Evolutionary conservation across 176 grass and related monocot species (phyloP).

Genomic region (Oryza glaberrima): DNA sequence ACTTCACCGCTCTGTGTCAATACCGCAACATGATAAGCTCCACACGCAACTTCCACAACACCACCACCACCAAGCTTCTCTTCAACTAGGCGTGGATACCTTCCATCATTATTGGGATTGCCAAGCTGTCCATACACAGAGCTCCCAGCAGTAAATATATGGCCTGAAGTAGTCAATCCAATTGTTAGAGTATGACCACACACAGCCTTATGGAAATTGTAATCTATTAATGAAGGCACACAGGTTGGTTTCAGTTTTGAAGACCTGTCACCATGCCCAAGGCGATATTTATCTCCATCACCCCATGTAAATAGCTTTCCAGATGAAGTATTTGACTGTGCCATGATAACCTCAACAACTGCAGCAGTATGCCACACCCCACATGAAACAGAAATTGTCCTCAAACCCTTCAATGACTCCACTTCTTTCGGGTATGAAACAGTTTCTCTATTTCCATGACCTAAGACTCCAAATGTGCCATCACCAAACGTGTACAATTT

Average conservation of each 20-base stretch:
- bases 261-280: conserved; percentile 86
- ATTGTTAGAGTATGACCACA: conserved; percentile 97
- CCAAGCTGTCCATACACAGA: conserved; percentile 95
- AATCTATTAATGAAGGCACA: conserved; percentile 86
- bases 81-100: conserved; percentile 75
- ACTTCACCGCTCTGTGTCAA: conserved; percentile 86
- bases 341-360: conserved; percentile 84
- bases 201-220: conserved; percentile 88
- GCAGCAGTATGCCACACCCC: conserved; percentile 98
- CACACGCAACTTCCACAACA: conserved; percentile 83
- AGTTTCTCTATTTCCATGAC: conserved; percentile 85
- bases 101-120: conserved; percentile 86
- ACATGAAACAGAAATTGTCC: conserved; percentile 91
- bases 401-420: conserved; percentile 82
- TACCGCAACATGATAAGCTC: conserved; percentile 84
- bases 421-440: conserved; percentile 80
- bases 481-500: conserved; percentile 95
- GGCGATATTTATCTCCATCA: conserved; percentile 93
- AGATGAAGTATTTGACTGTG: conserved; percentile 84
- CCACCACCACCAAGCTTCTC: conserved; percentile 73
- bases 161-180: conserved; percentile 90
- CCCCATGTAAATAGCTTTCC: conserved; percentile 99
- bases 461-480: conserved; percentile 91
- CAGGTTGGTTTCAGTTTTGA: conserved; percentile 88
- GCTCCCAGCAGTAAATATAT: conserved; percentile 89